phyloP scores from a whole-genome alignment of 805 yeast genomes.

The Yarrowia porcina region DNA sequence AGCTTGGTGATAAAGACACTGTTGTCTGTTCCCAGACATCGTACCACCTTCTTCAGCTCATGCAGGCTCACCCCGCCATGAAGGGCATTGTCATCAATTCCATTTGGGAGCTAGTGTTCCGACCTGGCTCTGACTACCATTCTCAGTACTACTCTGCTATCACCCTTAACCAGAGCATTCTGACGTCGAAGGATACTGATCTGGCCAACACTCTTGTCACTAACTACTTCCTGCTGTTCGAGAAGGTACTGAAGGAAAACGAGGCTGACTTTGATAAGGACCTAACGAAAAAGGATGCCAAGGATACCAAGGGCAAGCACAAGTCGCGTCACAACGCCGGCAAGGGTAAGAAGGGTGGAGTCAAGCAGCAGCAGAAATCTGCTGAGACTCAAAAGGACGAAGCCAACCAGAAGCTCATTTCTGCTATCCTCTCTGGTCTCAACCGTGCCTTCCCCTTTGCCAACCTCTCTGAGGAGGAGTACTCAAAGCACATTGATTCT shows the following conservation, averaged over 20 bases:
- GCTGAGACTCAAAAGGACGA: conserved; percentile 50
- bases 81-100: conserved; percentile 74
- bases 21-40: conserved; percentile 89
- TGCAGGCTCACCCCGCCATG: conserved; percentile 96
- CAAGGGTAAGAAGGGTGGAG: conserved; percentile 76
- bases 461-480: conserved; percentile 61
- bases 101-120: conserved; percentile 74
- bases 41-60: conserved; percentile 68
- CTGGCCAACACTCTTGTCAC: conserved; percentile 79
- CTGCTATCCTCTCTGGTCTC: conserved; percentile 89
- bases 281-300: not conserved
- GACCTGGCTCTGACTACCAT: conserved; percentile 72
- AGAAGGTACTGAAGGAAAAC: conserved; percentile 72
- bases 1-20: conserved; percentile 88
- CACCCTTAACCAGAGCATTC: conserved; percentile 88
- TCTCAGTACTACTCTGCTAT: conserved; percentile 83
- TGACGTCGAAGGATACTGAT: conserved; percentile 71
- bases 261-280: conserved; percentile 44
- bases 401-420: conserved; percentile 75
- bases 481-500: conserved; percentile 72
- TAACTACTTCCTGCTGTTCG: conserved; percentile 83
- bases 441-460: conserved; percentile 96
- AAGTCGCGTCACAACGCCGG: conserved; percentile 68
- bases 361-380: conserved; percentile 35
- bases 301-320: conserved; percentile 42